Evolutionary conservation across 2,329 filamentous ascomycete genomes (phyloP).

Genomic region (Arthrocladium fulminans): DNA sequence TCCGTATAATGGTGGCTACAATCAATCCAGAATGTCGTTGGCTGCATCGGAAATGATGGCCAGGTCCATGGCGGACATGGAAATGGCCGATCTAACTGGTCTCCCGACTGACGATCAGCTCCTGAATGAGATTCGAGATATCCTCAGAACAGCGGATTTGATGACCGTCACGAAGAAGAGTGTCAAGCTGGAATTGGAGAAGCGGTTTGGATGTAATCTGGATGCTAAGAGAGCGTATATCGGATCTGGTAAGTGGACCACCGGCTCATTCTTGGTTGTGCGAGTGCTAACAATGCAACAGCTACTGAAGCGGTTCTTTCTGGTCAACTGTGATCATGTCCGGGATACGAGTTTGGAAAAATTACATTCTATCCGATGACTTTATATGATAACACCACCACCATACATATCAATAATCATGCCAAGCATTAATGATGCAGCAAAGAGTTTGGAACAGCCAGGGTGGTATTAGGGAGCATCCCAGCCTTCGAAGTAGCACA

Average conservation of each 20-base stretch:
- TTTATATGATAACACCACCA: background rate
- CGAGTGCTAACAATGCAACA: slow-evolving; percentile 33
- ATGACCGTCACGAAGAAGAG: slow-evolving; percentile 99
- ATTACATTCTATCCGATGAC: background rate
- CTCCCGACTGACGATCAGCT: slow-evolving; percentile 84
- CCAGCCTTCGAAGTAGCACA: background rate
- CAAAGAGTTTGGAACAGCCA: background rate
- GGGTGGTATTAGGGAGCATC: background rate
- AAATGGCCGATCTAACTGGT: slow-evolving; percentile 64
- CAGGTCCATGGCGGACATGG: slow-evolving; percentile 55
- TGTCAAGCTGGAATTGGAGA: slow-evolving; percentile 87
- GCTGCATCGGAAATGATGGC: slow-evolving; percentile 62
- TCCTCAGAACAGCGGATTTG: slow-evolving; percentile 80
- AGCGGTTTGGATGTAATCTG: slow-evolving; percentile 75
- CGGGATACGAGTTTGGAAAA: background rate
- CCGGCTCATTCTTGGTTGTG: slow-evolving; percentile 14
- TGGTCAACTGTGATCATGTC: slow-evolving; percentile 54
- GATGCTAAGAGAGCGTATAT: slow-evolving; percentile 90
- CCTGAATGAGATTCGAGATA: slow-evolving; percentile 87
- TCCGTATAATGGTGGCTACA: slow-evolving; percentile 30
- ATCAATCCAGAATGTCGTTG: slow-evolving; percentile 65
- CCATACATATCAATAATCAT: background rate
- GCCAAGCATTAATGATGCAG: background rate
- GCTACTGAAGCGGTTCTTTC: slow-evolving; percentile 73
- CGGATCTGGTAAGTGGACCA: slow-evolving; percentile 63